phyloP scores from a whole-genome alignment of 2,329 filamentous ascomycete species.

The Aureobasidium sp. region DNA sequence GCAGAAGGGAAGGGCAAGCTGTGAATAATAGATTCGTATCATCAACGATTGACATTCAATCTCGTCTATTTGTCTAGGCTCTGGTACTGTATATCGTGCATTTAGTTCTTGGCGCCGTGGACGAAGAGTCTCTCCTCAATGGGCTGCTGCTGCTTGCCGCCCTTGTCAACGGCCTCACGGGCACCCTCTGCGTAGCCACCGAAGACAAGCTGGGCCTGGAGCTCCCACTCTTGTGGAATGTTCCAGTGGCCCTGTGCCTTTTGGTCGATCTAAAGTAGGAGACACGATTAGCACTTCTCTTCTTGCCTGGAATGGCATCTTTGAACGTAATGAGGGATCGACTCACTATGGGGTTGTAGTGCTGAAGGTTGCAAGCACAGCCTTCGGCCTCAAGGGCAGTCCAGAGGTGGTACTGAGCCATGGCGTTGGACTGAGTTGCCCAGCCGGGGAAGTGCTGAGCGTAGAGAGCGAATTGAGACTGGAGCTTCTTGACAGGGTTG shows the following conservation, averaged over 20 bases:
- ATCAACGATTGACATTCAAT: too few relatives aligned
- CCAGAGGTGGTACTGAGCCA: conserved; percentile 78
- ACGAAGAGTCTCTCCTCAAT: conserved; percentile 13
- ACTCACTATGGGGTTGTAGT: conserved; percentile 71
- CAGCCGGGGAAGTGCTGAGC: conserved; percentile 73
- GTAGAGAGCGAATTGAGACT: conserved; percentile 64
- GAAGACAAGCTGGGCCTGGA: conserved; percentile 81
- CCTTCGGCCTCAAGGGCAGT: conserved; percentile 75
- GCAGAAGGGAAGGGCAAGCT: background rate
- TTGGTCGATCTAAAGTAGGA: background rate
- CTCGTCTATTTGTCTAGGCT: too few relatives aligned
- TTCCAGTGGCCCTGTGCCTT: conserved; percentile 45
- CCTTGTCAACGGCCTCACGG: conserved; percentile 14
- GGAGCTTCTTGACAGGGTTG: conserved; percentile 55
- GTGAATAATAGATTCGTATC: background rate
- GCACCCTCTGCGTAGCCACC: conserved; percentile 41
- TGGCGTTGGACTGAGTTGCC: conserved; percentile 54
- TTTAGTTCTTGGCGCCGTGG: conserved; percentile 10
- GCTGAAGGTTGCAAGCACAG: conserved; percentile 81
- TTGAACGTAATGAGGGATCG: background rate
- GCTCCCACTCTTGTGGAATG: conserved; percentile 64
- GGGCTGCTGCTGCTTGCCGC: conserved; percentile 16
- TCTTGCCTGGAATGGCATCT: background rate
- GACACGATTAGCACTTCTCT: background rate
- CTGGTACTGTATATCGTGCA: background rate